phyloP scores from a whole-genome alignment of 2,329 filamentous ascomycete genomes.

The Akanthomyces muscarius region DNA sequence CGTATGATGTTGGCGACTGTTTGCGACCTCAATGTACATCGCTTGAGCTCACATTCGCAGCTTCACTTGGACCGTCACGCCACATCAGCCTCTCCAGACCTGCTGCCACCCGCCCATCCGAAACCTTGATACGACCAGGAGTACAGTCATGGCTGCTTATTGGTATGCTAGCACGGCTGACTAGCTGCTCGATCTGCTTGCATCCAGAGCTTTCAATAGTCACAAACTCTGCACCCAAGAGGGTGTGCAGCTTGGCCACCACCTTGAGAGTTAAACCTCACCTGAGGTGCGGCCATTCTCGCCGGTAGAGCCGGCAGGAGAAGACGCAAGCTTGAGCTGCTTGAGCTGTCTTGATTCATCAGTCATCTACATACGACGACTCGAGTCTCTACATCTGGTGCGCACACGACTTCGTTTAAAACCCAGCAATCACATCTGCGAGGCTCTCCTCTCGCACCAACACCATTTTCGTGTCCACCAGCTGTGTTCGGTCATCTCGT shows the following conservation, averaged over 20 bases:
- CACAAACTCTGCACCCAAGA: neutral
- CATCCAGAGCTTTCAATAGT: neutral
- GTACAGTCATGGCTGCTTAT: neutral
- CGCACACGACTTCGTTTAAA: neutral
- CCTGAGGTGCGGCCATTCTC: neutral
- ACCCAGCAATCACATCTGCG: slow-evolving; percentile 29
- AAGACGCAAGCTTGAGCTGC: neutral
- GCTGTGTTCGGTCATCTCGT: slow-evolving; percentile 33
- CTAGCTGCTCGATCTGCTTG: neutral
- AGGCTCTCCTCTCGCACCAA: slow-evolving; percentile 43
- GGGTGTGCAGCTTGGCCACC: neutral
- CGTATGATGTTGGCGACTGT: neutral
- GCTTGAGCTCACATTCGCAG: neutral
- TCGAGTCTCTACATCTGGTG: neutral
- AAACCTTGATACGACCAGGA: slow-evolving; percentile 2
- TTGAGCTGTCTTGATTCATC: neutral
- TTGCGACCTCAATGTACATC: neutral
- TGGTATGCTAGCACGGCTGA: neutral
- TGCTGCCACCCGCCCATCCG: neutral
- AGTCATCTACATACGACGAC: neutral
- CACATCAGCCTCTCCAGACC: neutral
- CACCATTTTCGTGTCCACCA: slow-evolving; percentile 42
- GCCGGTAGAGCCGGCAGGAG: neutral
- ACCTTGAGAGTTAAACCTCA: neutral
- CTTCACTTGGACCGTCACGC: neutral